Conservation (phyloP, 768 basidiomycete genomes). For the Amanita polypyramis region DNA sequence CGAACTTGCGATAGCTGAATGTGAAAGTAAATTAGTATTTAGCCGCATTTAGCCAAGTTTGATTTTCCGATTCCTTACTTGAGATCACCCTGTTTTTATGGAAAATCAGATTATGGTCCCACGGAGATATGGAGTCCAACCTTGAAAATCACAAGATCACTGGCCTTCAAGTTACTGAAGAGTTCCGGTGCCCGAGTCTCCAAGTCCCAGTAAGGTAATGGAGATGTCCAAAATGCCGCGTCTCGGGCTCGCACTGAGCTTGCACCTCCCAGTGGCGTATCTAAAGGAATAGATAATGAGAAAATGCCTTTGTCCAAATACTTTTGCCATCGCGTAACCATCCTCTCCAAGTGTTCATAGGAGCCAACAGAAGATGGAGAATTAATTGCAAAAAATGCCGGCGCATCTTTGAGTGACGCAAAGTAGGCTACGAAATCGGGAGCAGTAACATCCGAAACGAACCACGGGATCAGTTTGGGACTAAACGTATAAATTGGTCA, state of each 20-base stretch:
- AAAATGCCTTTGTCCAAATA: conserved; percentile 70
- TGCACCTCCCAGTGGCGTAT: conserved; percentile 42
- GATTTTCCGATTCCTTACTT: conserved; percentile 46
- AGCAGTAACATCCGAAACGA: conserved; percentile 91
- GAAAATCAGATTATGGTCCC: not conserved
- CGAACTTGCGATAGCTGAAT: conserved; percentile 75
- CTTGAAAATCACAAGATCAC: conserved; percentile 80
- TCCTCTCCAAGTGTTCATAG: conserved; percentile 34
- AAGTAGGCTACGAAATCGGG: conserved; percentile 65
- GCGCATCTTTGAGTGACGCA: conserved; percentile 38
- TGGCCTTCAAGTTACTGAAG: conserved; percentile 37
- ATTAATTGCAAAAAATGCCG: conserved; percentile 46
- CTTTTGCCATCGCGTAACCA: conserved; percentile 62
- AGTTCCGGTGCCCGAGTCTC: conserved; percentile 37
- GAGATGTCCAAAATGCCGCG: conserved; percentile 63
- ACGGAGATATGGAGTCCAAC: conserved; percentile 20
- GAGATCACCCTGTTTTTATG: conserved; percentile 58
- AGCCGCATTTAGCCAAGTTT: not conserved
- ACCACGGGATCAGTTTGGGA: conserved; percentile 94
- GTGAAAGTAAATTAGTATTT: not conserved
- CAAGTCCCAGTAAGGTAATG: conserved; percentile 73
- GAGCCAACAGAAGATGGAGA: conserved; percentile 10
- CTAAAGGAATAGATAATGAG: conserved; percentile 53
- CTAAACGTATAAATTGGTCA: conserved; percentile 25
- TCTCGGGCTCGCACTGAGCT: conserved; percentile 13